Base-by-base conservation (phyloP, 2,329 filamentous ascomycete species). In the Stagonosporopsis tanaceti region DNA sequence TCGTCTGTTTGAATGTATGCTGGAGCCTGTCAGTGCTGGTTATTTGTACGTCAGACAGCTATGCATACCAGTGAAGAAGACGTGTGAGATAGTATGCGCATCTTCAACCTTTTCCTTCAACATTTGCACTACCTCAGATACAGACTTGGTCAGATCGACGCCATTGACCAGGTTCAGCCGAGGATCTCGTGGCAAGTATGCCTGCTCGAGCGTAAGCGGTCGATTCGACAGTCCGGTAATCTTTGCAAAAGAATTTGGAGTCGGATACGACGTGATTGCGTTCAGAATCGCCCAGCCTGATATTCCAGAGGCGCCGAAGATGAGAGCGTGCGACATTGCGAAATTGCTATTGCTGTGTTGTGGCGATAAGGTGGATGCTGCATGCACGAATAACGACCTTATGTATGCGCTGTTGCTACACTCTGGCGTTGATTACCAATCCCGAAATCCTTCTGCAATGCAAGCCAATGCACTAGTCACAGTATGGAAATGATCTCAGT, bases 301-400 rank as follows among this genome's bases (percentile, higher is more conserved):
- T 17, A 57, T 52, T 3, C 54, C 54, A 28, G 54, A 52, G 2
- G 53, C 47, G 11, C 53, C 47, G 12, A 57, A 52, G 28, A 48
- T 15, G 6, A 47, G 30, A 32, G 48, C 54, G n/a, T 55, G 53
- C 11, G 53, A 44, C 46, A 50, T 54, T 30, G 7, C 15, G n/a
- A 6, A 12, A 32, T 28, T 14, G 14, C 1, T 9, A 41, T 3
- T 22, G 6, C 20, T 30, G 24, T 4, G 9, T 7, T 24, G 15
- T 32, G 8, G 17, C 11, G 6, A 24, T 40, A 9, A 32, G 6
- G 6, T 44, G 15, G 6, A n/a, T 14, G 24, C 12, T 41, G 39
- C 8, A 20, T 7, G 6, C 3, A 34, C 7, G 17, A 9, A 32
- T n/a, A 34, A 30, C 3, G 11, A 9, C 38, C 42, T 50, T 50